These are phyloP conservation scores for Colletotrichum musae DNA, from an alignment of 2,329 filamentous ascomycete genomes.

Conservation along the genomic window DNA sequence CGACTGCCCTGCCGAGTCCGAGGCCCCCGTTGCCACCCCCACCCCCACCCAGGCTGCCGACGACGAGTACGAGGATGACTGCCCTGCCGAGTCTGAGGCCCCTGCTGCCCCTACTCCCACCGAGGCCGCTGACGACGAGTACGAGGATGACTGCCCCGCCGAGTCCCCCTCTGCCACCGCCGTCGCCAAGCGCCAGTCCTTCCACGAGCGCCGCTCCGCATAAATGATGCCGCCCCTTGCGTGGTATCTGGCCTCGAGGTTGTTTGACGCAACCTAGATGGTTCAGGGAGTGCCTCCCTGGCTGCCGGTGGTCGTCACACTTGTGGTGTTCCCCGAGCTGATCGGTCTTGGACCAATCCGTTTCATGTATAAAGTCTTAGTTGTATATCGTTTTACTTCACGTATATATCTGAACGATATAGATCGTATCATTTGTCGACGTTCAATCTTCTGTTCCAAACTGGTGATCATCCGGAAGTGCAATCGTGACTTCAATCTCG, in stretches of 20 bases:
- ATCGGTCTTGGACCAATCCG: conserved; percentile 16
- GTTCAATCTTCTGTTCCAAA: background rate
- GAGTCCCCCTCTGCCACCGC: conserved; percentile 22
- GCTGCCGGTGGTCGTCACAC: conserved; percentile 22
- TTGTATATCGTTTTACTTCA: conserved; percentile 37
- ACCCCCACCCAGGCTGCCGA: conserved; percentile 1
- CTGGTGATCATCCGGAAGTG: background rate
- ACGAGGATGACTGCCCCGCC: conserved; percentile 35
- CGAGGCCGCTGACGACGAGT: conserved; percentile 5
- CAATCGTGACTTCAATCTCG: background rate
- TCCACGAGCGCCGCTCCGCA: conserved; percentile 40
- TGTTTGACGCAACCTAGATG: conserved; percentile 2
- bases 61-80: conserved; percentile 29
- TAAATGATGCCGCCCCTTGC: conserved; percentile 1
- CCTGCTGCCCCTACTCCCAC: conserved; percentile 21
- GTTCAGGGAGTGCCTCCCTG: background rate
- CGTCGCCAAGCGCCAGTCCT: conserved; percentile 37
- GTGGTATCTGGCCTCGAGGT: background rate
- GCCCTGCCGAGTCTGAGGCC: conserved; percentile 27
- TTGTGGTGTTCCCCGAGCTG: conserved; percentile 26
- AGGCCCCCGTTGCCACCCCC: background rate
- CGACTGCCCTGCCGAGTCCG: conserved; percentile 7
- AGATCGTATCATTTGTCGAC: conserved; percentile 32
- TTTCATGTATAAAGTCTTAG: conserved; percentile 39
- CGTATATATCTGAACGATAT: conserved; percentile 37